These are phyloP conservation scores for Gymnopilus junonius DNA, from an alignment of 768 basidiomycete species.

Conservation along the genomic window DNA sequence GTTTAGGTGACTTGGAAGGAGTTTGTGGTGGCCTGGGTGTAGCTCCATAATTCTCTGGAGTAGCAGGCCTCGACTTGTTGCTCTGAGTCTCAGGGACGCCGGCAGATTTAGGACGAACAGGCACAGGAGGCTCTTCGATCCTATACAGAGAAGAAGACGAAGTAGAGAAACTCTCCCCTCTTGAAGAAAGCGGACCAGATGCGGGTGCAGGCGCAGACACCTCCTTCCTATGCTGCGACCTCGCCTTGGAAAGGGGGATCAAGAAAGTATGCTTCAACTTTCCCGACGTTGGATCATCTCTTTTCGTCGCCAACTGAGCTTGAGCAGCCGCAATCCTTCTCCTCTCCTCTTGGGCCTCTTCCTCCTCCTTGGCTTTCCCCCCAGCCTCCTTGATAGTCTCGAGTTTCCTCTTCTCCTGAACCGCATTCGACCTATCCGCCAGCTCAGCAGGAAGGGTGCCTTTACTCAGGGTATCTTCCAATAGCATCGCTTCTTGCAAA, in stretches of 20 bases:
- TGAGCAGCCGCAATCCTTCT: conserved; percentile 28
- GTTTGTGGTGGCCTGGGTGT: conserved; percentile 40
- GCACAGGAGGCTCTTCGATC: conserved; percentile 3
- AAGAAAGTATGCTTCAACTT: conserved; percentile 40
- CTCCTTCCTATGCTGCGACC: conserved; percentile 28
- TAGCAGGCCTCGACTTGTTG: conserved; percentile 14
- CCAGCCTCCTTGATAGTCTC: conserved; percentile 20
- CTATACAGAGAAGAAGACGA: background rate
- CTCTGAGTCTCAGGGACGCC: conserved; percentile 3
- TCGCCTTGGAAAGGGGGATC: conserved; percentile 34
- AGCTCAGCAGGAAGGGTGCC: conserved; percentile 50
- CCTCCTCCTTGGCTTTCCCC: conserved; percentile 22
- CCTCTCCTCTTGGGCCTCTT: conserved; percentile 32
- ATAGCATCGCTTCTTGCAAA: conserved; percentile 58
- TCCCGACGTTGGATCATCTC: conserved; percentile 29
- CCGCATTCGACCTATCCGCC: background rate
- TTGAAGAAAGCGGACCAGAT: background rate
- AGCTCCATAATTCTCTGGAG: conserved; percentile 16
- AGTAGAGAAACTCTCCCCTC: background rate
- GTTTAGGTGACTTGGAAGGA: conserved; percentile 51
- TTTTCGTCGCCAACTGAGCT: conserved; percentile 27
- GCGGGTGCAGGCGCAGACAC: conserved; percentile 17
- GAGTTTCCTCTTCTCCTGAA: background rate
- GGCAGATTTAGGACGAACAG: conserved; percentile 18
- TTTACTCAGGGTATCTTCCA: conserved; percentile 57